Evolutionary conservation across 2,329 filamentous ascomycete species (phyloP).

Genomic region (Neofusicoccum sp.): DNA sequence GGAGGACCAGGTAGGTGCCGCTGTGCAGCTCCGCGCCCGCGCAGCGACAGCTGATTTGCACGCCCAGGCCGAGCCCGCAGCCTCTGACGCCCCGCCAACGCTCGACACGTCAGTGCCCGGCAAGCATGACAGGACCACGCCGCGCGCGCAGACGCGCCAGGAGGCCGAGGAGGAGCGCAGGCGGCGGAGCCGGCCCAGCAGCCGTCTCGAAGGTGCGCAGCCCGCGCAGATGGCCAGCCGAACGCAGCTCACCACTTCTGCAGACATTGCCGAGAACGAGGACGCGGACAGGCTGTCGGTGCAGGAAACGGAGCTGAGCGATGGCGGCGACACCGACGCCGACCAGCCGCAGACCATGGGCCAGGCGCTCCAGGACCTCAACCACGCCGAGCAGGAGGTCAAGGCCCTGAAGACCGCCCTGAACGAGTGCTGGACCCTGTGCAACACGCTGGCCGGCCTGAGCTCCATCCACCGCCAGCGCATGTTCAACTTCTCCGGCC

Average conservation of each 20-base stretch:
- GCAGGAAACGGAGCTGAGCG: conserved; percentile 11
- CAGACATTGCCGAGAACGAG: conserved; percentile 47
- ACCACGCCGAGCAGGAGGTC: conserved; percentile 62
- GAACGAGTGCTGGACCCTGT: conserved; percentile 88
- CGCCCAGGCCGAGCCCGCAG: background rate
- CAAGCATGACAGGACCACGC: conserved; percentile 68
- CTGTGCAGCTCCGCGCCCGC: background rate
- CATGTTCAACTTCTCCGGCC: conserved; percentile 72
- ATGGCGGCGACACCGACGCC: conserved; percentile 25
- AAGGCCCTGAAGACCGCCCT: conserved; percentile 71
- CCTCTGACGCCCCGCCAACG: conserved; percentile 37
- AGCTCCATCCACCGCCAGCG: conserved; percentile 80
- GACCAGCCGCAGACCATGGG: conserved; percentile 41
- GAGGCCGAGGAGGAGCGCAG: conserved; percentile 63
- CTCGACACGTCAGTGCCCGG: conserved; percentile 73
- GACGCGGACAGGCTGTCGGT: conserved; percentile 32
- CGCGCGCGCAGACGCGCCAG: conserved; percentile 77
- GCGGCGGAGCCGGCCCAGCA: conserved; percentile 60
- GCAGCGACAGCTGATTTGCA: background rate
- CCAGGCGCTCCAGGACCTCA: conserved; percentile 57
- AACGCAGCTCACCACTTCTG: conserved; percentile 3
- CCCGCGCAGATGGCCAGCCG: background rate
- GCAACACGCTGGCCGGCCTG: conserved; percentile 82
- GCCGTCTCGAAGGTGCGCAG: conserved; percentile 69
- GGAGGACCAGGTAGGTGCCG: background rate